These are phyloP conservation scores for Myriosclerotinia scirpicola DNA, from an alignment of 2,329 filamentous ascomycete genomes.

Conservation along the genomic window DNA sequence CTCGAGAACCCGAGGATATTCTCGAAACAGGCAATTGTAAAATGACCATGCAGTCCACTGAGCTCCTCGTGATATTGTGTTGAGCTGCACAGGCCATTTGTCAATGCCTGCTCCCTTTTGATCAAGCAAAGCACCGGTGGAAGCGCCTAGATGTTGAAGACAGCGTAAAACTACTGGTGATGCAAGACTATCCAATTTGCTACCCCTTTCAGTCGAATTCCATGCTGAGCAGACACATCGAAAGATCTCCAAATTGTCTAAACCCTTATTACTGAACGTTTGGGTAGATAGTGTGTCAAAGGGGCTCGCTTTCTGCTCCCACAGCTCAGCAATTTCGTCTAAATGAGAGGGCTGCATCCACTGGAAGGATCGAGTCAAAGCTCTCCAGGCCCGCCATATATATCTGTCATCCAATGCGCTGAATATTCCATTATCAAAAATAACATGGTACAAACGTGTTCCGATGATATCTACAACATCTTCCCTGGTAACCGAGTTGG, in stretches of 20 bases:
- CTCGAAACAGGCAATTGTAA: conserved; percentile 33
- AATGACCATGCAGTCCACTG: conserved; percentile 33
- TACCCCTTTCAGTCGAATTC: conserved; percentile 28
- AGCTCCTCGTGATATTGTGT: conserved; percentile 27
- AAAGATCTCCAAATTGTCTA: conserved; percentile 34
- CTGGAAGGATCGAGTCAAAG: conserved; percentile 32
- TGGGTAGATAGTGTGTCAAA: conserved; percentile 26
- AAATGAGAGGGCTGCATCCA: conserved; percentile 30
- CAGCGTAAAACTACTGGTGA: conserved; percentile 28
- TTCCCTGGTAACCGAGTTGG: conserved; percentile 42
- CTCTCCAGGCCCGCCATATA: conserved; percentile 38
- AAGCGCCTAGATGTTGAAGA: conserved; percentile 27
- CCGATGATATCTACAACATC: conserved; percentile 40
- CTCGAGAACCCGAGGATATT: conserved; percentile 36
- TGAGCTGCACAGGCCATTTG: conserved; percentile 20
- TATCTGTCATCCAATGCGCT: conserved; percentile 35
- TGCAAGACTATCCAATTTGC: conserved; percentile 23
- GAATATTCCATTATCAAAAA: conserved; percentile 34
- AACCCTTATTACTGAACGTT: background rate
- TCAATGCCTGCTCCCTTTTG: background rate
- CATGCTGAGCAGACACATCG: conserved; percentile 35
- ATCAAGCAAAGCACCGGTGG: conserved; percentile 26
- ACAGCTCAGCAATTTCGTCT: conserved; percentile 30
- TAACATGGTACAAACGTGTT: conserved; percentile 41
- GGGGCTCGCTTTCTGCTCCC: conserved; percentile 30